Evolutionary conservation across 306 rosid genomes (phyloP).

Genomic region (Vigna nakashimae): DNA sequence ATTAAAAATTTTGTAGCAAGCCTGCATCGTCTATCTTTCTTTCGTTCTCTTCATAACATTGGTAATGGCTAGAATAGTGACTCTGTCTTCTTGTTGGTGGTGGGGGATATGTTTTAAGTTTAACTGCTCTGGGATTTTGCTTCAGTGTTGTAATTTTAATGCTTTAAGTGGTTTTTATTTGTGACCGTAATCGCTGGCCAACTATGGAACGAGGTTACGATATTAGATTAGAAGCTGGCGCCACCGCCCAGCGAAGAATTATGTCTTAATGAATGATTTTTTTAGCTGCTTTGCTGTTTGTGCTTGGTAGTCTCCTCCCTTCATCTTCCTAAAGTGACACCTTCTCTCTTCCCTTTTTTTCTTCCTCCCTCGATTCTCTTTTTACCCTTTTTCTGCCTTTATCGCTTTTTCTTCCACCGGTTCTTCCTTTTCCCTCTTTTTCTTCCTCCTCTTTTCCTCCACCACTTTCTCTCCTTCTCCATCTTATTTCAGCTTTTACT

Average conservation of each 20-base stretch:
- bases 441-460: no score
- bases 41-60: neutral
- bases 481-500: no score
- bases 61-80: neutral
- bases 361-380: no score
- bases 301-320: no score
- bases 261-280: neutral
- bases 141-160: conserved; percentile 32
- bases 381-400: no score
- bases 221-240: neutral
- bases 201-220: conserved; percentile 14
- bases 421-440: no score
- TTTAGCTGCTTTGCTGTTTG: neutral
- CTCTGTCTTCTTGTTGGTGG: neutral
- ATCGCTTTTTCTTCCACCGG: no score
- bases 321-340: no score
- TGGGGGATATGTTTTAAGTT: neutral
- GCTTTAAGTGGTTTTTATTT: conserved; percentile 3
- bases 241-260: neutral
- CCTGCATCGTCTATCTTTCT: conserved; percentile 8
- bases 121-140: neutral
- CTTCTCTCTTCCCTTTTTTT: no score
- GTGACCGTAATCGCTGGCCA: conserved; percentile 8
- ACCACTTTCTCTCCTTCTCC: no score
- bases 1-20: conserved; percentile 36